Evolutionary conservation across 805 yeast genomes (phyloP).

Genomic region (Metschnikowia drakensbergensis): DNA sequence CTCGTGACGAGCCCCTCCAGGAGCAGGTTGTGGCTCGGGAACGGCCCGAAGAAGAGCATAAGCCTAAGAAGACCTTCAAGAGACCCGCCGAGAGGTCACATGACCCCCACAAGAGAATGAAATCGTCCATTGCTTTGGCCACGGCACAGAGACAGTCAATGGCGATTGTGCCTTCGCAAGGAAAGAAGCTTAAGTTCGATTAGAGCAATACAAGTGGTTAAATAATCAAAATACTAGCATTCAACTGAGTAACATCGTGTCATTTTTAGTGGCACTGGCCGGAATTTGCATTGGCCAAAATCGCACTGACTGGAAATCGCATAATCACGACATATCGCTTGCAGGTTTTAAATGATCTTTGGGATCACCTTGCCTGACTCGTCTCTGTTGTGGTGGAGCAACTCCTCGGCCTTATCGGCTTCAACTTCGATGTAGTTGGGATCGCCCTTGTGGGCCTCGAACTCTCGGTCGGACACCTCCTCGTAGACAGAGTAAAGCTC

Average conservation of each 20-base stretch:
- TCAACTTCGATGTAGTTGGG: slow-evolving; percentile 46
- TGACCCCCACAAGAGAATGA: slow-evolving; percentile 46
- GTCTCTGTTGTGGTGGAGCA: slow-evolving; percentile 13
- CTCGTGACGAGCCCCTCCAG: not conserved
- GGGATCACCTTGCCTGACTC: slow-evolving; percentile 3
- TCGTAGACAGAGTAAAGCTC: slow-evolving; percentile 34
- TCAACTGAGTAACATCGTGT: too few relatives aligned
- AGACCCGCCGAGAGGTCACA: slow-evolving; percentile 12
- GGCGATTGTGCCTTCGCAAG: slow-evolving; percentile 85
- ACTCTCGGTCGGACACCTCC: slow-evolving; percentile 48
- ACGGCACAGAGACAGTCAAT: slow-evolving; percentile 85
- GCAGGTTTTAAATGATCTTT: not conserved
- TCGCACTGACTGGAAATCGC: too few relatives aligned
- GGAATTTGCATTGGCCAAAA: too few relatives aligned
- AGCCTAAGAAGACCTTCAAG: slow-evolving; percentile 12
- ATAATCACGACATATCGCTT: too few relatives aligned
- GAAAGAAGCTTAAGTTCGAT: slow-evolving; percentile 77
- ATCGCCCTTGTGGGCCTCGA: slow-evolving; percentile 40
- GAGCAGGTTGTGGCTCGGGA: not conserved
- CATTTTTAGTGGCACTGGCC: too few relatives aligned
- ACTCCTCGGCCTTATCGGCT: slow-evolving; percentile 16
- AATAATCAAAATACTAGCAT: not conserved
- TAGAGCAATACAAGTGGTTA: slow-evolving; percentile 16
- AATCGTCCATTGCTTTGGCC: slow-evolving; percentile 84
- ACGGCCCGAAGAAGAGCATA: not conserved